Base-by-base conservation (phyloP, 1,284 basidiomycete species). In the Austropuccinia psidii region DNA sequence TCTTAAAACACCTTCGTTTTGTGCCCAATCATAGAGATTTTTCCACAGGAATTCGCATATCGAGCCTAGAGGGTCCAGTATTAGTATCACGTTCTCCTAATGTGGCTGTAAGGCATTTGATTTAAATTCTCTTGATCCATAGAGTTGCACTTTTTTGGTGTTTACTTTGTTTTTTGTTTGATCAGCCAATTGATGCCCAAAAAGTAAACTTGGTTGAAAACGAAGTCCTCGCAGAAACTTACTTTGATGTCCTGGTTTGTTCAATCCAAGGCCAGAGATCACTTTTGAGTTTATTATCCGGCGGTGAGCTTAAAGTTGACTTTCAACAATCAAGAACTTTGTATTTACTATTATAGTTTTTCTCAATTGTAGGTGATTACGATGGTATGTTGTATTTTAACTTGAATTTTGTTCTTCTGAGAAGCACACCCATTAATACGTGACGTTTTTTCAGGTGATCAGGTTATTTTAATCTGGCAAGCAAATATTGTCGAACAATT, bases 191-290 rank as follows among this genome's bases (percentile, higher is more conserved):
- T 17, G 68, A 72, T 61, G 52, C 39, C 7, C 55, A 49, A n/a
- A 72, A 61, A 47, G 31, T 72, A 17, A 47, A 37, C 1, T 21
- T 72, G 21, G 68, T 72, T 11, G 57, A 57, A 24, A 72, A 72
- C 35, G 57, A 61, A 8, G 6, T 29, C 15, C 21, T 72, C 1
- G 17, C 45, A 47, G 45, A 55, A 9, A 15, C n/a, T 13, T 72
- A 72, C 43, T 72, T 50, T 29, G 68, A 72, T 41, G 57, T 72
- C 29, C 17, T 72, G 13, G 68, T 72, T 50, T 72, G 68, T 61
- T 61, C 68, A 5, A 72, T 60, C 24, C 55, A 39, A 31, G 68
- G 68, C 0, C 37, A 61, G 41, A 31, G 24, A 21, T 43, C 68
- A 4, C 55, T 72, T n/a, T 35, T 72, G n/a, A 49, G 45, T 52